phyloP scores from a whole-genome alignment of 495 filamentous ascomycete species.

The Penicillium ochrochloron region DNA sequence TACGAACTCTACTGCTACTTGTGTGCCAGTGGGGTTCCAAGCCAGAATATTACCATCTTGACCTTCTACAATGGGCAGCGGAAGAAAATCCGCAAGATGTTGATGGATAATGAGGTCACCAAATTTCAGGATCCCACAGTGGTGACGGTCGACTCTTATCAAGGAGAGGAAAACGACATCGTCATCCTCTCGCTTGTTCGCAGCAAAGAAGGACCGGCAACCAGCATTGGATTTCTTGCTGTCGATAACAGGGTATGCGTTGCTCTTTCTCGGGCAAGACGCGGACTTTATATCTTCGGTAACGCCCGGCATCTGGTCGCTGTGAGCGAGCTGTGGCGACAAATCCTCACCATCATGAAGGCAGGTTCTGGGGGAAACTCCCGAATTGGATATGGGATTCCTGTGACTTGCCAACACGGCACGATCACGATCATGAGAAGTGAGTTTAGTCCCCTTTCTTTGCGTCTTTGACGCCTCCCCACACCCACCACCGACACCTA shows the following conservation, averaged over 20 bases:
- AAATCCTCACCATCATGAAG: constrained; percentile 42
- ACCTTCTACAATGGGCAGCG: constrained; percentile 93
- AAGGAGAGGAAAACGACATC: constrained; percentile 92
- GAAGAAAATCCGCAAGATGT: constrained; percentile 59
- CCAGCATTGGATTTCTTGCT: constrained; percentile 70
- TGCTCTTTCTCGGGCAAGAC: constrained; percentile 82
- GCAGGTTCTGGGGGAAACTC: constrained; percentile 6
- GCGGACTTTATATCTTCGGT: constrained; percentile 88
- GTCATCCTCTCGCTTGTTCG: constrained; percentile 84
- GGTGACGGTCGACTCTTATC: constrained; percentile 88
- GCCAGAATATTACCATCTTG: constrained; percentile 74
- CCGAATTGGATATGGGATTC: constrained; percentile 42
- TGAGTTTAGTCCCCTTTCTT: constrained; percentile 18
- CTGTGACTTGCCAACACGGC: constrained; percentile 47
- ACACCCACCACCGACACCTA: background rate
- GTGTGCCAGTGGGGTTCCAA: constrained; percentile 62
- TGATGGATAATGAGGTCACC: constrained; percentile 55
- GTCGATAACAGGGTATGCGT: constrained; percentile 84
- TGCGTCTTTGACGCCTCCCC: no score
- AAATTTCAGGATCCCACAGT: constrained; percentile 60
- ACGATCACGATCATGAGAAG: constrained; percentile 36
- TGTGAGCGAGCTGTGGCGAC: constrained; percentile 40
- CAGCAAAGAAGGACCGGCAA: constrained; percentile 52
- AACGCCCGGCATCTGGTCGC: constrained; percentile 61
- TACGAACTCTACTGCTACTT: constrained; percentile 74